Conservation (phyloP, 148 eudicot genomes). For the Pouteria glomerata region DNA sequence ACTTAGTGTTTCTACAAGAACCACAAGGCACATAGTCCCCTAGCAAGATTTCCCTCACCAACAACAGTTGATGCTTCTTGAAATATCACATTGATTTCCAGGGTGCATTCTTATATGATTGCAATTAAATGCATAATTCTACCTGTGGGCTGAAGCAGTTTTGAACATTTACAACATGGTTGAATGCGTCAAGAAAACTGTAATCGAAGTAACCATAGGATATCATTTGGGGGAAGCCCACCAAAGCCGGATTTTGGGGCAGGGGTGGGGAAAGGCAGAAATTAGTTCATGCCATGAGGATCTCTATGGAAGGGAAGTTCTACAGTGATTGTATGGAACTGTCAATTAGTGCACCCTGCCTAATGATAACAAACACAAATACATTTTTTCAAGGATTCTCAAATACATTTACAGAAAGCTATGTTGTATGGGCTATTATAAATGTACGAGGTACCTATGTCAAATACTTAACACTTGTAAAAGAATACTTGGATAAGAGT, state of each 20-base stretch:
- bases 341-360: background rate
- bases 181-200: background rate
- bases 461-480: too few relatives aligned
- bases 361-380: background rate
- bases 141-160: background rate
- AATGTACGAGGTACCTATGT: too few relatives aligned
- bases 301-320: too few relatives aligned
- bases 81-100: background rate
- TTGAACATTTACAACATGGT: background rate
- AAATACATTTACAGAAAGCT: too few relatives aligned
- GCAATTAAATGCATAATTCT: background rate
- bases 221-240: too few relatives aligned
- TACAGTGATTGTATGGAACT: background rate
- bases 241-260: too few relatives aligned
- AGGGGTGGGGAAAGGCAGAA: too few relatives aligned
- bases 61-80: background rate
- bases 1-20: background rate
- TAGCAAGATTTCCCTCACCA: background rate
- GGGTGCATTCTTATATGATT: background rate
- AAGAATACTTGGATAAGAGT: too few relatives aligned
- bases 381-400: background rate
- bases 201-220: background rate
- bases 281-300: too few relatives aligned
- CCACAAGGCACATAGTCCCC: background rate
- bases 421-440: too few relatives aligned